Base-by-base conservation (phyloP, 495 filamentous ascomycete species). In the Sphaerosporella brunnea region DNA sequence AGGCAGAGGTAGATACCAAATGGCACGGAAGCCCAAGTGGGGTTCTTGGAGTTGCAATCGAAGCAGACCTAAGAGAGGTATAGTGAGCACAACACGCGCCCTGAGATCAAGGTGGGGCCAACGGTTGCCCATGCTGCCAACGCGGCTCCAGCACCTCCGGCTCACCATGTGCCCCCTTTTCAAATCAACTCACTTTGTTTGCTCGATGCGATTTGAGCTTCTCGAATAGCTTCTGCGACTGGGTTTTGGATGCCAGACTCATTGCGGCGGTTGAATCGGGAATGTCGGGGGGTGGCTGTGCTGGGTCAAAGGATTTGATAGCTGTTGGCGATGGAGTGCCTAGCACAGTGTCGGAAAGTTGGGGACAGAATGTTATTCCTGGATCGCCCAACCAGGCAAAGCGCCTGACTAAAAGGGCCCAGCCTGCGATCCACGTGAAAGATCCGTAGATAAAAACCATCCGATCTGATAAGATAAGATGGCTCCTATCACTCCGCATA, bases 1-100 rank as follows among this genome's bases (percentile, higher is more conserved):
- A 97, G 79, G 60, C 90, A 97, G 35, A 97, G 76, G 67, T 95
- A 97, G 64, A 97, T 96, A 58, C 83, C 90, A 51, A 96, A 84
- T 30, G 88, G 86, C 15, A 96, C 88, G 15, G 88, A 96, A 2
- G 87, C 86, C 90, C 90, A 97, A 28, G 90, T 96, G 37, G 92
- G 92, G 53, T 94, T 95, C 64, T 96, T 96, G 43, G 81, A 78
- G 56, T 80, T 78, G 66, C 90, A 97, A 68, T 97, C 90, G 62
- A 96, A 96, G 71, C 90, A 97, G 68, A 93, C 70, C 88, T 93
- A 56, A 8, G 40, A 16, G 21, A 21, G 54, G 54, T 55, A 5
- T 32, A 40, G 37, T 40, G 37, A 40, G 37, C 37, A 13, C 7
- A n/a, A n/a, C n/a, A n/a, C n/a, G n/a, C n/a, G n/a, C n/a, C n/a